phyloP scores from a whole-genome alignment of 345 rosid genomes.

The Euclidium syriacum region DNA sequence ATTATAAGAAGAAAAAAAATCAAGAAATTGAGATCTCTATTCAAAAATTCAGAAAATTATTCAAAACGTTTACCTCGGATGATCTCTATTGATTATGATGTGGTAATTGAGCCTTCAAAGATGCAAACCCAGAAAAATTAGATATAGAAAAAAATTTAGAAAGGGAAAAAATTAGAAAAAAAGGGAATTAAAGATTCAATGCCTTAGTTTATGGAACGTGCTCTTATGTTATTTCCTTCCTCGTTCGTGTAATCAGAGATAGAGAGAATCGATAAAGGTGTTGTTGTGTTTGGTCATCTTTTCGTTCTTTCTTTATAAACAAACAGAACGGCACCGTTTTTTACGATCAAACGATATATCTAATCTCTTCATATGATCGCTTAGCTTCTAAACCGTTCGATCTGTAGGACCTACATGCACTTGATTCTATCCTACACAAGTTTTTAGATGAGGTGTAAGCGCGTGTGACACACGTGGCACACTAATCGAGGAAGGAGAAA shows the following conservation, averaged over 20 bases:
- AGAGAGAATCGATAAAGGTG: constrained; percentile 39
- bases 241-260: not conserved
- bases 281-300: constrained; percentile 69
- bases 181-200: constrained; percentile 18
- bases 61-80: constrained; percentile 19
- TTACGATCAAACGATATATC: not conserved
- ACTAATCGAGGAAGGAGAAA: constrained; percentile 7
- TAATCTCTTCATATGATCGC: not conserved
- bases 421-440: not conserved
- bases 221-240: not conserved
- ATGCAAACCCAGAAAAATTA: not conserved
- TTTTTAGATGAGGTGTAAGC: not conserved
- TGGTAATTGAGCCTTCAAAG: not conserved
- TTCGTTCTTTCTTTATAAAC: constrained; percentile 14
- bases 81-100: not conserved
- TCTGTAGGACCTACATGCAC: not conserved
- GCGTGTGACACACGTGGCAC: constrained; percentile 18
- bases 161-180: not conserved
- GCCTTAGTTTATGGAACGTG: constrained; percentile 9
- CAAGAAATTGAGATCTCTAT: not conserved
- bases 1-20: no score
- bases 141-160: not conserved
- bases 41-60: no score
- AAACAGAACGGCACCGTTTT: constrained; percentile 23
- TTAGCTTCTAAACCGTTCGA: constrained; percentile 1